phyloP scores from a whole-genome alignment of 176 grass and related monocot species.

The Saccharum spontaneum region DNA sequence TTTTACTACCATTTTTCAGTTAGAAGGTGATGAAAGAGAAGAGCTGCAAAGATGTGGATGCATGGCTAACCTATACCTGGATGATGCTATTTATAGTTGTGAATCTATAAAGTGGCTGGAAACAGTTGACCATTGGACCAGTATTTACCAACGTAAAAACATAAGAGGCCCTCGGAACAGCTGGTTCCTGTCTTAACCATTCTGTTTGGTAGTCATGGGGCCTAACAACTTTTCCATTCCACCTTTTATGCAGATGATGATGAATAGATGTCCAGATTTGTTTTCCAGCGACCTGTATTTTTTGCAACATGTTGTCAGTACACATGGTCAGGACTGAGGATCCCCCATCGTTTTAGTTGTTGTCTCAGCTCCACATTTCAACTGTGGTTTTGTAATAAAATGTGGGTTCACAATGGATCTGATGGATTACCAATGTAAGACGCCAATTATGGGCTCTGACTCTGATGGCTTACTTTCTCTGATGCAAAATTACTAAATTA shows the following conservation, averaged over 20 bases:
- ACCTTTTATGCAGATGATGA: slow-evolving; percentile 49
- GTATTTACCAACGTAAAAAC: background rate
- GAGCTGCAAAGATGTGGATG: background rate
- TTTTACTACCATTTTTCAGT: background rate
- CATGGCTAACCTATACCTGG: background rate
- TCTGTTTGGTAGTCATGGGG: background rate
- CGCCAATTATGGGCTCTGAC: slow-evolving; percentile 4
- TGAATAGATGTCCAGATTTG: slow-evolving; percentile 40
- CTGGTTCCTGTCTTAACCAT: background rate
- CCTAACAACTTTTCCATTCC: slow-evolving; percentile 8
- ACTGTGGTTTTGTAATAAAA: slow-evolving; percentile 49
- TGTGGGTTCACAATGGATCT: slow-evolving; percentile 24
- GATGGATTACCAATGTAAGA: slow-evolving; percentile 19
- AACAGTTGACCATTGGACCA: background rate
- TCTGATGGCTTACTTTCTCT: slow-evolving; percentile 13
- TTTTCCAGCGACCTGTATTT: slow-evolving; percentile 32
- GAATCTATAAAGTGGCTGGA: background rate
- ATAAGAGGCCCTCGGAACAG: background rate
- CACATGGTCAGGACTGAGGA: slow-evolving; percentile 19
- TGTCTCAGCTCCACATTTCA: slow-evolving; percentile 21
- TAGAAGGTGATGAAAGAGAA: slow-evolving; percentile 1
- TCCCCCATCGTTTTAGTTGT: slow-evolving; percentile 2
- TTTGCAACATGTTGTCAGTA: slow-evolving; percentile 25
- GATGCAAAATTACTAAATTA: slow-evolving; percentile 11
- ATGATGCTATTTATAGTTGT: background rate